Conservation (phyloP, 2,329 filamentous ascomycete species). For the Ambrosiella cleistominuta region DNA sequence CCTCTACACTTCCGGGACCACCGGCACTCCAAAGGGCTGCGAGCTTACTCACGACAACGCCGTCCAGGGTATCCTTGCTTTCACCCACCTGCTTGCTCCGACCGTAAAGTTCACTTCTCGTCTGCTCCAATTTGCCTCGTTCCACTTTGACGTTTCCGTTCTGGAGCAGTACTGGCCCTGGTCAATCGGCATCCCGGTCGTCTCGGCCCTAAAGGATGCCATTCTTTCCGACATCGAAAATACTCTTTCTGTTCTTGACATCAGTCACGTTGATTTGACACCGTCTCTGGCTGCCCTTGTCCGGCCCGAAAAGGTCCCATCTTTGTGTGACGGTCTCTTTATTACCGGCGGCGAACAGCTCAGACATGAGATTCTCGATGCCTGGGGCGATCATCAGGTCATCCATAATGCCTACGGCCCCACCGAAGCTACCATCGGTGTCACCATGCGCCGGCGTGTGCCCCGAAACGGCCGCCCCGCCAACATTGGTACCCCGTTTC, state of each 20-base stretch:
- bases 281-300: conserved; percentile 69
- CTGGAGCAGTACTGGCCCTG: conserved; percentile 93
- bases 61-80: conserved; percentile 77
- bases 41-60: conserved; percentile 77
- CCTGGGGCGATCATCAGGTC: conserved; percentile 61
- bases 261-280: conserved; percentile 85
- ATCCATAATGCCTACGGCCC: conserved; percentile 91
- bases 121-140: conserved; percentile 85
- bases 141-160: conserved; percentile 88
- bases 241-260: conserved; percentile 51
- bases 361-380: conserved; percentile 74
- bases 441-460: conserved; percentile 76
- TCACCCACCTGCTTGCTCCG: conserved; percentile 56
- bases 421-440: conserved; percentile 82
- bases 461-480: conserved; percentile 60
- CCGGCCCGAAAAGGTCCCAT: conserved; percentile 64
- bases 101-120: conserved; percentile 59
- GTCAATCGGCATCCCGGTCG: conserved; percentile 73
- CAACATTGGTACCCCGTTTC: conserved; percentile 75
- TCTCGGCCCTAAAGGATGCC: conserved; percentile 65
- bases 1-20: conserved; percentile 76
- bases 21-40: conserved; percentile 73
- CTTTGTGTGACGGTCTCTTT: conserved; percentile 65
- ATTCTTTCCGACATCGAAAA: conserved; percentile 68
- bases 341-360: conserved; percentile 83